Evolutionary conservation across 2,329 filamentous ascomycete species (phyloP).

Genomic region (Talaromyces albobiverticillius): DNA sequence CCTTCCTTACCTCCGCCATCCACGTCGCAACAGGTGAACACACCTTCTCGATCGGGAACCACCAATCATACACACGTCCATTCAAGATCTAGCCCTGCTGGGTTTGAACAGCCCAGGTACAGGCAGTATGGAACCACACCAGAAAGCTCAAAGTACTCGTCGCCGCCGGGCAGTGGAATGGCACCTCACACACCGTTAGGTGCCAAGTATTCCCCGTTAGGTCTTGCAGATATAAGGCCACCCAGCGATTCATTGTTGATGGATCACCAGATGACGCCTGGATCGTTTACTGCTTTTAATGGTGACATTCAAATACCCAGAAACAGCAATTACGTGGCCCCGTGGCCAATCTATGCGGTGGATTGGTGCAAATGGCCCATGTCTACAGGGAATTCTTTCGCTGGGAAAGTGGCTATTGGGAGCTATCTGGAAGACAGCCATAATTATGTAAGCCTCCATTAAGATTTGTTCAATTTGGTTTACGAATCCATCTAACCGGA

Average conservation of each 20-base stretch:
- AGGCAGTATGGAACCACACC: constrained; percentile 64
- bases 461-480: constrained; percentile 14
- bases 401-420: constrained; percentile 89
- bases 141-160: constrained; percentile 63
- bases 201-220: constrained; percentile 80
- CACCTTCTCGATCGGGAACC: constrained; percentile 58
- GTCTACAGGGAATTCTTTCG: constrained; percentile 61
- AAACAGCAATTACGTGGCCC: constrained; percentile 89
- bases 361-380: constrained; percentile 99
- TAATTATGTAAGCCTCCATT: constrained; percentile 71
- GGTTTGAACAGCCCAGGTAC: constrained; percentile 58
- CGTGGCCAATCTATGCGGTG: constrained; percentile 93
- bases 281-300: constrained; percentile 58
- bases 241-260: constrained; percentile 77
- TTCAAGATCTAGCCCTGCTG: constrained; percentile 78
- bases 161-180: constrained; percentile 43
- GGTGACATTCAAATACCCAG: constrained; percentile 62
- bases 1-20: constrained; percentile 54
- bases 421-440: constrained; percentile 98
- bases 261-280: constrained; percentile 64
- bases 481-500: constrained; percentile 19
- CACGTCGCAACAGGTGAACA: constrained; percentile 43
- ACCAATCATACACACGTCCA: constrained; percentile 58
- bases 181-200: constrained; percentile 53
- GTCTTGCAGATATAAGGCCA: constrained; percentile 86